Conservation (phyloP, 768 basidiomycete genomes). For the Boletus rubroflammeus region DNA sequence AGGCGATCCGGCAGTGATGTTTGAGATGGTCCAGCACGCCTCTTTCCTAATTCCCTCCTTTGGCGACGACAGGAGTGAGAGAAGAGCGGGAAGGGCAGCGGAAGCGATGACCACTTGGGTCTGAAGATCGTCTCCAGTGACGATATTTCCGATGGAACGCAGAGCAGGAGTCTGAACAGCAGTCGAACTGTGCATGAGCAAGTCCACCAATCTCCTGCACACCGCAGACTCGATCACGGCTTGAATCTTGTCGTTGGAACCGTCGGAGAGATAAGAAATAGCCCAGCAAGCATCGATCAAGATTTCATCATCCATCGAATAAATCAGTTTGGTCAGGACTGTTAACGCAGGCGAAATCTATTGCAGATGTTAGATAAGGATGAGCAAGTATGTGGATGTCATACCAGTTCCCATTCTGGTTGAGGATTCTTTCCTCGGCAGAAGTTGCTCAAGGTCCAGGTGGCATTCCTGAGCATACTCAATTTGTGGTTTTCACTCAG, state of each 20-base stretch:
- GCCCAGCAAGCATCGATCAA: slow-evolving; percentile 99
- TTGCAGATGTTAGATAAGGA: slow-evolving; percentile 13
- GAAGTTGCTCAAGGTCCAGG: slow-evolving; percentile 99
- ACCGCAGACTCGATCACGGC: slow-evolving; percentile 99
- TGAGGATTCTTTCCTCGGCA: slow-evolving; percentile 98
- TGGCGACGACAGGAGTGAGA: slow-evolving; percentile 89
- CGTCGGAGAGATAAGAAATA: slow-evolving; percentile 98
- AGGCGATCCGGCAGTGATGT: slow-evolving; percentile 95
- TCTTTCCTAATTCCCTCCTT: slow-evolving; percentile 99
- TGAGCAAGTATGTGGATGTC: slow-evolving; percentile 3
- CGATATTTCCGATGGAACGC: slow-evolving; percentile 98
- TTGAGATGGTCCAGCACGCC: slow-evolving; percentile 99
- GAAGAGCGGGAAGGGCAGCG: slow-evolving; percentile 91
- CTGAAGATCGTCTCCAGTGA: slow-evolving; percentile 98
- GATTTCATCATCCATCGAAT: slow-evolving; percentile 98
- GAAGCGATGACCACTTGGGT: slow-evolving; percentile 99
- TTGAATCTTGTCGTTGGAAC: slow-evolving; percentile 99
- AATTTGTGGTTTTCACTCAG: slow-evolving; percentile 97
- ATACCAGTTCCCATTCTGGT: slow-evolving; percentile 94
- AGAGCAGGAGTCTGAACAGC: slow-evolving; percentile 98
- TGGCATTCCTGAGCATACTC: slow-evolving; percentile 97
- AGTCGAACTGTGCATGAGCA: slow-evolving; percentile 91
- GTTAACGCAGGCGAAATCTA: slow-evolving; percentile 96
- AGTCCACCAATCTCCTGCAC: slow-evolving; percentile 93
- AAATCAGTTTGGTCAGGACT: slow-evolving; percentile 97